Conservation (phyloP, 495 filamentous ascomycete species). For the Penicillium desertorum region DNA sequence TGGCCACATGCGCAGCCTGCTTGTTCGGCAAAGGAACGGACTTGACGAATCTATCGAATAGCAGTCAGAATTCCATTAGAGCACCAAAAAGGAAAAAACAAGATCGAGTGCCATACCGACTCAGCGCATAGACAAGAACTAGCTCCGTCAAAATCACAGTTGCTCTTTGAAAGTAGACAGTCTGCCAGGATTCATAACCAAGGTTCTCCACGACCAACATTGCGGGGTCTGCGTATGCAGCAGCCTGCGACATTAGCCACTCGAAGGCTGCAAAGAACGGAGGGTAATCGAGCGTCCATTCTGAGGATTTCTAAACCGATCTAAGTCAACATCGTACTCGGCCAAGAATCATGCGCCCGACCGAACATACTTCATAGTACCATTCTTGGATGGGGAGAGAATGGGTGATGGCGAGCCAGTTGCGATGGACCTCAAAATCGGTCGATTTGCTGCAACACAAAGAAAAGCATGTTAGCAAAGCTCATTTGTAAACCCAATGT, state of each 20-base stretch:
- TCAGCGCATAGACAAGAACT: slow-evolving; percentile 79
- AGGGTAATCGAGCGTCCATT: slow-evolving; percentile 99
- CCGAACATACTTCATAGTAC: slow-evolving; percentile 76
- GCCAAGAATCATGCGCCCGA: not conserved
- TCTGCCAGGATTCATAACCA: slow-evolving; percentile 84
- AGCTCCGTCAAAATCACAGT: slow-evolving; percentile 88
- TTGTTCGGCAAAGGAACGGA: slow-evolving; percentile 62
- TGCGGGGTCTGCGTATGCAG: slow-evolving; percentile 69
- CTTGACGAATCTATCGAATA: slow-evolving; percentile 62
- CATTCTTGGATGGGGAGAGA: slow-evolving; percentile 84
- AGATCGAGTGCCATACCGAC: slow-evolving; percentile 52
- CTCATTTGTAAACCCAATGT: not conserved
- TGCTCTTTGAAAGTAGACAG: slow-evolving; percentile 85
- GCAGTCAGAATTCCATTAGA: slow-evolving; percentile 2
- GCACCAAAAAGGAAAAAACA: not conserved
- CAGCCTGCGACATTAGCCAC: slow-evolving; percentile 84
- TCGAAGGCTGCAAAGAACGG: slow-evolving; percentile 98
- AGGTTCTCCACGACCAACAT: slow-evolving; percentile 84
- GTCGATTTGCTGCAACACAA: slow-evolving; percentile 78
- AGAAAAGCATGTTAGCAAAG: slow-evolving; percentile 3
- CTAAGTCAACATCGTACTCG: slow-evolving; percentile 7
- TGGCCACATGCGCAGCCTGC: slow-evolving; percentile 80
- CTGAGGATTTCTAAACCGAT: slow-evolving; percentile 69
- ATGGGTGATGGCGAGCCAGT: slow-evolving; percentile 94
- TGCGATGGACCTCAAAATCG: slow-evolving; percentile 97